A percentile compares a stretch with the other conserved stretches of the same genome.
Evolutionary conservation across 2,329 filamentous ascomycete genomes (phyloP).

Genomic region (Calonectria fujianensis): DNA sequence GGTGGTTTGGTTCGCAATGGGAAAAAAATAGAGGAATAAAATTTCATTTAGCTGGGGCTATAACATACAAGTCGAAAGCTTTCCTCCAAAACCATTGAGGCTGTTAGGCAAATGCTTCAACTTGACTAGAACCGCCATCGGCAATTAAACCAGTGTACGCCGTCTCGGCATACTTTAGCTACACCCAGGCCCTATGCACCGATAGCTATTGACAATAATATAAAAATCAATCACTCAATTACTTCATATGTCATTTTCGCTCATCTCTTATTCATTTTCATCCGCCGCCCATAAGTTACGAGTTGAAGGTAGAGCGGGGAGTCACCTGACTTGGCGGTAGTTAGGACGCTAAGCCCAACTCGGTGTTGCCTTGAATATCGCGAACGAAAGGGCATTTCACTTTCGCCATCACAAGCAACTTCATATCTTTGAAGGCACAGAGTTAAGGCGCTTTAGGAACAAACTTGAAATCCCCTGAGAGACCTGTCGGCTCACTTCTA

Average conservation of each 20-base stretch:
- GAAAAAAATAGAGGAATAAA: neutral
- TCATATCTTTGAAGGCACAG: neutral
- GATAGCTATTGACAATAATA: neutral
- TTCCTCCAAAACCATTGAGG: neutral
- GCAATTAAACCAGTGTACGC: neutral
- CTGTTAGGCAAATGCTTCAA: neutral
- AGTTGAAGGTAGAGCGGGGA: neutral
- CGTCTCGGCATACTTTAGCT: neutral
- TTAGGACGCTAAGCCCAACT: neutral
- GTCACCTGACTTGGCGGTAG: slow-evolving; percentile 9
- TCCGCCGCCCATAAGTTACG: neutral
- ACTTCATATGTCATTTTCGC: neutral
- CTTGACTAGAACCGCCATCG: neutral
- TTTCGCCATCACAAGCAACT: neutral
- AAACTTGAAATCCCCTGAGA: neutral
- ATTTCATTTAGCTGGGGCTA: neutral
- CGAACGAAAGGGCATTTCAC: neutral
- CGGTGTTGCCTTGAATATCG: neutral
- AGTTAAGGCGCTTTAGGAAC: neutral
- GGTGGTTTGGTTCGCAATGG: neutral
- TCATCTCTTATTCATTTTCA: neutral
- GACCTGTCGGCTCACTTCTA: too few species aligned
- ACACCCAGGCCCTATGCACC: neutral
- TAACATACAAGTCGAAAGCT: neutral
- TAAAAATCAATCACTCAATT: neutral